Percentiles rank a stretch among this genome's conserved stretches.
Evolutionary conservation across 2,329 filamentous ascomycete genomes (phyloP).

Genomic region (Pseudohalonectria lignicola): DNA sequence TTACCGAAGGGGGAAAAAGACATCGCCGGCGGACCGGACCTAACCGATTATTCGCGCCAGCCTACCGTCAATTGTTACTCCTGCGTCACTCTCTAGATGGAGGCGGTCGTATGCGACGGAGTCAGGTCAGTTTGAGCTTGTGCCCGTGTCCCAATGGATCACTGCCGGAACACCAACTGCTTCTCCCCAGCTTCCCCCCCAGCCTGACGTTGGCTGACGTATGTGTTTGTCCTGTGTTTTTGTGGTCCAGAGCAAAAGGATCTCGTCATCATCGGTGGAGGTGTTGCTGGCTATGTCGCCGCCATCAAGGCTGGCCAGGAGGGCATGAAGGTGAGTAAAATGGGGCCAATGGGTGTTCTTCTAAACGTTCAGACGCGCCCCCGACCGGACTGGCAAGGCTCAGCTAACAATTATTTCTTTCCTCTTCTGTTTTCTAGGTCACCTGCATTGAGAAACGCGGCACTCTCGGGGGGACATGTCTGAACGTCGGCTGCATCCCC

Average conservation of each 20-base stretch:
- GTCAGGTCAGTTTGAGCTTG: constrained; percentile 33
- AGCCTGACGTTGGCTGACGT: background rate
- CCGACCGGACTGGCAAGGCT: too few species aligned
- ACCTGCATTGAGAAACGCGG: constrained; percentile 98
- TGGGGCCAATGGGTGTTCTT: too few species aligned
- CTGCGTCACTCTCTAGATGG: constrained; percentile 36
- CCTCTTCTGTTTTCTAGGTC: too few species aligned
- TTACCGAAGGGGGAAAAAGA: too few species aligned
- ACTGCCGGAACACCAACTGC: background rate
- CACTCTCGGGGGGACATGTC: constrained; percentile 85
- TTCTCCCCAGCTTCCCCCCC: background rate
- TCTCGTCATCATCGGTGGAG: constrained; percentile 93
- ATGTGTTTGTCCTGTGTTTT: too few species aligned
- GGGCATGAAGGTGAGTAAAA: constrained; percentile 84
- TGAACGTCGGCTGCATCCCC: constrained; percentile 98
- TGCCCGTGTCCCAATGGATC: background rate
- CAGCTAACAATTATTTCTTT: too few species aligned
- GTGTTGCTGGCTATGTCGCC: constrained; percentile 96
- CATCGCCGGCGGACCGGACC: too few species aligned
- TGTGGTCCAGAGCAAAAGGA: constrained; percentile 74
- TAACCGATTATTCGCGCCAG: constrained; percentile 24
- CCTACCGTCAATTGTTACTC: constrained; percentile 35
- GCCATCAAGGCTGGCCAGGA: constrained; percentile 98
- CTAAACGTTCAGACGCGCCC: too few species aligned
- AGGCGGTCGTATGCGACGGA: constrained; percentile 48